Base-by-base conservation (phyloP, 1,139 yeast genomes). In the Sugiyamaella paludigena region DNA sequence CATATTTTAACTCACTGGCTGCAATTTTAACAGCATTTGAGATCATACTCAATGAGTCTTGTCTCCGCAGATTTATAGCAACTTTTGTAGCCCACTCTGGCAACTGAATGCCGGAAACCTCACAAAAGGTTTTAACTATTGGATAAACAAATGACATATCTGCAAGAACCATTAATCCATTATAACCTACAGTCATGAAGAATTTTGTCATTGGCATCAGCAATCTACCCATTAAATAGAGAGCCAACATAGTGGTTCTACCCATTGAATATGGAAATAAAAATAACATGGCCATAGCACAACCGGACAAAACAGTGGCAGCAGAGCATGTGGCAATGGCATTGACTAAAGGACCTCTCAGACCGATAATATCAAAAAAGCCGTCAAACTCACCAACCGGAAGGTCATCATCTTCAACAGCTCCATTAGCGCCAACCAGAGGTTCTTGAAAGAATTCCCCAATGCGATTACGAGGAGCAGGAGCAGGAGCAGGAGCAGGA, bases 301-400 rank as follows among this genome's bases (percentile, higher is more conserved):
- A 24, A 10, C 52, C 52, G 7, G 62, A 52, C 10, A 58, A 53
- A 38, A 59, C 41, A 31, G 56, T 52, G 4, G 61, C 62, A 7
- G 55, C 52, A 11, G 43, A 33, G 28, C 49, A 50, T 6, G 56
- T 49, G 1, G 58, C 58, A 31, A 61, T 43, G n/a, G 57, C 52
- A 6, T 51, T 45, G 13, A 51, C 32, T 3, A 66, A 34, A 6
- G 70, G 68, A 4, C 69, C 70, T 7, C 66, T 57, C 33, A 64
- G 48, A 2, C 69, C 71, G 10, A 64, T 52, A 9, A 66, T 54
- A 36, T 64, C 65, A 15, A 64, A 47, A 15, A 66, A 43, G 1
- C 65, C 68, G 11, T 63, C 69, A n/a, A 60, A 47, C 6, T 63
- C 68, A 26, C 63, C 66, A 8, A 47, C 41, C 4, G 49, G 49